A percentile compares a stretch with the other conserved stretches of the same genome.
Conservation (phyloP, 257 asterid genomes). For the Ehretia macrophylla region DNA sequence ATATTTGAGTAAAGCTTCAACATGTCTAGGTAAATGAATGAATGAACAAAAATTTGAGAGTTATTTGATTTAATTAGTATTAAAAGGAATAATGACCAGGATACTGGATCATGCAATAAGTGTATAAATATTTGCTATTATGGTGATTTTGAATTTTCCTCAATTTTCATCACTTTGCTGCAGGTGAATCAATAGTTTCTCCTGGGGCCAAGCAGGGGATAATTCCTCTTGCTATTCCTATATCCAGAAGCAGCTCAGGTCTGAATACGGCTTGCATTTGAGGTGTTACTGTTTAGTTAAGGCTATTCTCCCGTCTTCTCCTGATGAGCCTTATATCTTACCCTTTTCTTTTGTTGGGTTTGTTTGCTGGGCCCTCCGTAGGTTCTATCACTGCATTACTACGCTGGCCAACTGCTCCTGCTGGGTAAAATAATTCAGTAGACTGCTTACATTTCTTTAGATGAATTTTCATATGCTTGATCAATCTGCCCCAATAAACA, state of each 20-base stretch:
- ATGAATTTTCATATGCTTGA: conserved; percentile 15
- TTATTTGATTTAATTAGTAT: too few species aligned
- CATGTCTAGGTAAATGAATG: too few species aligned
- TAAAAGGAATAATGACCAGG: too few species aligned
- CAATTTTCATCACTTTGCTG: conserved; percentile 2
- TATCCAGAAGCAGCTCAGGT: conserved; percentile 73
- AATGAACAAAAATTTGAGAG: background rate
- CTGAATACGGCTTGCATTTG: conserved; percentile 1
- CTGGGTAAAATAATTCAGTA: conserved; percentile 52
- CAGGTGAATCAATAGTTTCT: conserved; percentile 77
- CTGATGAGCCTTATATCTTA: background rate
- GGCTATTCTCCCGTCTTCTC: conserved; percentile 1
- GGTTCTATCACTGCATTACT: conserved; percentile 84
- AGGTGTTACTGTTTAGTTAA: conserved; percentile 9
- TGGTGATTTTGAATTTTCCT: conserved; percentile 5
- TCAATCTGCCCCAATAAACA: conserved; percentile 19
- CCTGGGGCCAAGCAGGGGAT: conserved; percentile 90
- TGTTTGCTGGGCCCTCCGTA: conserved; percentile 11
- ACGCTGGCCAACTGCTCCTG: conserved; percentile 99
- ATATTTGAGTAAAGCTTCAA: too few species aligned
- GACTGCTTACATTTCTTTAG: conserved; percentile 13
- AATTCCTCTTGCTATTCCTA: conserved; percentile 86
- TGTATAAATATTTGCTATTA: background rate
- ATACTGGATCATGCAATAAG: too few species aligned
- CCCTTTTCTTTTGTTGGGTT: background rate